Base-by-base conservation (phyloP, 148 eudicot genomes). In the Diospyros lotus region DNA sequence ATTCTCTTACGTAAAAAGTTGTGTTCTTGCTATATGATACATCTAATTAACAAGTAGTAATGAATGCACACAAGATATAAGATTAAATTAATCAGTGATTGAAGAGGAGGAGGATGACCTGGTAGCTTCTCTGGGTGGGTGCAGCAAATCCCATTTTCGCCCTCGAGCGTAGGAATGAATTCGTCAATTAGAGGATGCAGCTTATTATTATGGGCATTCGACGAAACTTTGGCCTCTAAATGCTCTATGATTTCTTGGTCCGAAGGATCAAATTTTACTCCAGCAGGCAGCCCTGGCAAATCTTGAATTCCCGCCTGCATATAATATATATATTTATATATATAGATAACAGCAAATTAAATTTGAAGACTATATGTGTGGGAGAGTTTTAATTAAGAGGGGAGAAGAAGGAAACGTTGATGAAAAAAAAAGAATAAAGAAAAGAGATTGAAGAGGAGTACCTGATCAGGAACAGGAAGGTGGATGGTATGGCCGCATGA, bases 111-210 rank as follows among this genome's bases (percentile, higher is more conserved):
- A 28, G 28, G 13, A 41, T 28, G 67, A 93, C 98, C 94, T 71
- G 98, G 98, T 80, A 93, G 79, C 73, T 91, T 93, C 73, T 91
- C 94, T 39, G 98, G 98, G 71, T 93, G 98, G 72, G 94, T 85
- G 58, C 88, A 89, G 69, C 98, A 93, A 81, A 93, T 93, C 2
- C 98, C 98, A 80, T 91, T 89, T 80, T 91, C 91, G 4, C 94
- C 94, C 50, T 89, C 89, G 44, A 93, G 86, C 0, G 94, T 93
- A 0, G 89, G 94, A 66, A 93, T 93, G 77, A 93, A 93, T 71
- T 91, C 89, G 77, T 91, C 85, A 46, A 91, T 88, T 5, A 91
- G 76, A 62, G 98, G 98, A 80, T 93, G 98, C 44, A 91, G 62
- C 28, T 28, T 28, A 28, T 28, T 28, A 53, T 83, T 86, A 42